Conservation (phyloP, 1,284 basidiomycete species). For the Agaricales sp. region DNA sequence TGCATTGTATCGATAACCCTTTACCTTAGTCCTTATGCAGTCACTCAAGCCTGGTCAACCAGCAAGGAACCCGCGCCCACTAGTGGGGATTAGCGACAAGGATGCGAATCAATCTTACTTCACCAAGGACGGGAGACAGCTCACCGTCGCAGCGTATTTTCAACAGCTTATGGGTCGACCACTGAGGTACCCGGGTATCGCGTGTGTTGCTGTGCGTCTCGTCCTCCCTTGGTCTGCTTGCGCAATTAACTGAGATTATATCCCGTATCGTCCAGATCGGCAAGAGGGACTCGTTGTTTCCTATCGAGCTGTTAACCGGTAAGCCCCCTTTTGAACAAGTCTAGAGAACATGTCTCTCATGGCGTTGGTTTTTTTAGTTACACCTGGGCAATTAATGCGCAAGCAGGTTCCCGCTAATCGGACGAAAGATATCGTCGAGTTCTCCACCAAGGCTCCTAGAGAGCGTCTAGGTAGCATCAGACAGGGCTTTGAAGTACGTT, state of each 20-base stretch:
- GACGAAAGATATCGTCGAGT: constrained; percentile 41
- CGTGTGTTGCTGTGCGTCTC: constrained; percentile 40
- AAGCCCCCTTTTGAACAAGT: neutral
- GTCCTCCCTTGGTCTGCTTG: constrained; percentile 19
- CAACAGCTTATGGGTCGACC: constrained; percentile 24
- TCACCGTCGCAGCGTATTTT: constrained; percentile 45
- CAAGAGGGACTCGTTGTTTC: neutral
- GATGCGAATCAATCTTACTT: constrained; percentile 35
- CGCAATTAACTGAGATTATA: constrained; percentile 38
- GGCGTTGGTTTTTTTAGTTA: neutral
- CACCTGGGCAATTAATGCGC: constrained; percentile 23
- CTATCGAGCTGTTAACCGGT: neutral
- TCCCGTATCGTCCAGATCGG: constrained; percentile 22
- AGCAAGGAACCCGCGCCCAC: constrained; percentile 15
- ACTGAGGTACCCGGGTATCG: constrained; percentile 32
- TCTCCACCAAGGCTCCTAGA: constrained; percentile 42
- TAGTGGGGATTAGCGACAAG: constrained; percentile 31
- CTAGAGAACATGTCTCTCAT: neutral
- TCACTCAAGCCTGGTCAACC: neutral
- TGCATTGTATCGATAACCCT: constrained; percentile 16
- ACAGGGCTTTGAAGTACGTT: constrained; percentile 32
- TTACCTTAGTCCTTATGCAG: neutral
- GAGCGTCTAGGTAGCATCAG: constrained; percentile 38
- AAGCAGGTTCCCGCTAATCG: constrained; percentile 49
- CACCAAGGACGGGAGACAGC: constrained; percentile 20